A percentile compares a stretch with the other conserved stretches of the same genome.
Evolutionary conservation across 768 basidiomycete species (phyloP).

Genomic region (Rhodotorula paludigena): DNA sequence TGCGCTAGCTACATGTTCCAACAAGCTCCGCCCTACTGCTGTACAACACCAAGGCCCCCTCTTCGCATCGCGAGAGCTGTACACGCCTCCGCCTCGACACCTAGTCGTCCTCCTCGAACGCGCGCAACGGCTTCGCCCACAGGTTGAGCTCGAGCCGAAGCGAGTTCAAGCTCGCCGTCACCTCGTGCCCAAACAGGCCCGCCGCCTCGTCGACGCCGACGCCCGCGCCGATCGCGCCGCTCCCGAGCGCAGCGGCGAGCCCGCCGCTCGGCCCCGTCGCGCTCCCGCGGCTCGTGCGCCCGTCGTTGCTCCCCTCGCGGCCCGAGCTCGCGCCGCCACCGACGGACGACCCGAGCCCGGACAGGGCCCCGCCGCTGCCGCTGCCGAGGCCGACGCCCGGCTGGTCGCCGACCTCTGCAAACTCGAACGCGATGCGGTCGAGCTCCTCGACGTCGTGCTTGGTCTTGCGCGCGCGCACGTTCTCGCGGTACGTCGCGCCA

Average conservation of each 20-base stretch:
- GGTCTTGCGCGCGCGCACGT: constrained; percentile 23
- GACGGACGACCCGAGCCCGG: neutral
- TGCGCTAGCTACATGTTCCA: too few species aligned
- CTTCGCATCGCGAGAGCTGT: too few species aligned
- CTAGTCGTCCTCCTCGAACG: constrained; percentile 13
- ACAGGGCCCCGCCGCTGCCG: neutral
- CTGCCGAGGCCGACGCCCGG: neutral
- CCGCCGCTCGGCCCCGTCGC: neutral
- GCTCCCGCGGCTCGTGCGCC: neutral
- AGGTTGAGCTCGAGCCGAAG: constrained; percentile 29
- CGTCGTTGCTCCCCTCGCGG: neutral
- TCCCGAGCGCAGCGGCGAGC: too few species aligned
- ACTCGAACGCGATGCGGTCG: constrained; percentile 34
- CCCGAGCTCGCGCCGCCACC: neutral
- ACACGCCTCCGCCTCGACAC: neutral
- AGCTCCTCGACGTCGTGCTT: constrained; percentile 28
- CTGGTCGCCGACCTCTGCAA: neutral
- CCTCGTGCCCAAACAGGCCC: constrained; percentile 24
- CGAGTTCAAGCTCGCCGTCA: constrained; percentile 24
- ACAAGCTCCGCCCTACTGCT: too few species aligned
- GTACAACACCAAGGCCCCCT: too few species aligned
- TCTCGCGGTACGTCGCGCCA: constrained; percentile 23
- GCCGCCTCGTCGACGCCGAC: neutral
- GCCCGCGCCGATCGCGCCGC: neutral
- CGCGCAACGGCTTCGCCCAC: constrained; percentile 20